A percentile compares a stretch with the other conserved stretches of the same genome.
Evolutionary conservation across 257 asterid species (phyloP).

Genomic region (Nicotiana sylvestris): DNA sequence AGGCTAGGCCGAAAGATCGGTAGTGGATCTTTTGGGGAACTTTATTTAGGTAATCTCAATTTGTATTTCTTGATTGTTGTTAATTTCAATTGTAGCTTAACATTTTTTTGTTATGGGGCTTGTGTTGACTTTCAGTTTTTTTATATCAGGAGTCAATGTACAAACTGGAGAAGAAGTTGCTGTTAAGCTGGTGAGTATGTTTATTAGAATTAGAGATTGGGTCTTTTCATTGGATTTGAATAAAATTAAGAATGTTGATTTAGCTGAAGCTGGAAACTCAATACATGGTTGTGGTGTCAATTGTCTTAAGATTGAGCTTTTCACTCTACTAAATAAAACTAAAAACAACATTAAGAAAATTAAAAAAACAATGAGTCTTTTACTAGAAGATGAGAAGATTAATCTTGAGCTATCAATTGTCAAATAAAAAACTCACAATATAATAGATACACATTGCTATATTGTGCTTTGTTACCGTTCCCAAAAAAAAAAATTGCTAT

Average conservation of each 20-base stretch:
- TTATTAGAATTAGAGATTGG: not conserved
- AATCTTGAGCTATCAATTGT: not conserved
- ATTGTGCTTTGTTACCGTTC: no score
- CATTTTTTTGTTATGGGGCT: not conserved
- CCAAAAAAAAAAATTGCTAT: not conserved
- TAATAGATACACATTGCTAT: no score
- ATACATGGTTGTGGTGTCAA: not conserved
- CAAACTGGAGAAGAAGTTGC: conserved; percentile 93
- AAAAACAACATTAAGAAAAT: not conserved
- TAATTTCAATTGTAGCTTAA: not conserved
- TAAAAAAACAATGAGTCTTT: not conserved
- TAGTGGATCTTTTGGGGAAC: conserved; percentile 97
- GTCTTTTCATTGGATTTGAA: not conserved
- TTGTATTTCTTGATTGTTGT: conserved; percentile 3
- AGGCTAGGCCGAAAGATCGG: conserved; percentile 90
- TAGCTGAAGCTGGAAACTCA: not conserved
- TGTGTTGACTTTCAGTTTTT: not conserved
- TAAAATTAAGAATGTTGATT: not conserved
- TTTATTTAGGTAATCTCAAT: conserved; percentile 58
- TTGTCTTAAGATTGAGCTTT: not conserved
- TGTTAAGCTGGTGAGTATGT: conserved; percentile 68
- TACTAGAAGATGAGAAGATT: not conserved
- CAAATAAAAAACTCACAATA: not conserved
- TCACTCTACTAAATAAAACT: not conserved
- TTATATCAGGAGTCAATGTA: conserved; percentile 56